Evolutionary conservation across 768 basidiomycete genomes (phyloP), one percentile per base, ranked within the genome.

Genomic region (Lentinula guzmanii): DNA sequence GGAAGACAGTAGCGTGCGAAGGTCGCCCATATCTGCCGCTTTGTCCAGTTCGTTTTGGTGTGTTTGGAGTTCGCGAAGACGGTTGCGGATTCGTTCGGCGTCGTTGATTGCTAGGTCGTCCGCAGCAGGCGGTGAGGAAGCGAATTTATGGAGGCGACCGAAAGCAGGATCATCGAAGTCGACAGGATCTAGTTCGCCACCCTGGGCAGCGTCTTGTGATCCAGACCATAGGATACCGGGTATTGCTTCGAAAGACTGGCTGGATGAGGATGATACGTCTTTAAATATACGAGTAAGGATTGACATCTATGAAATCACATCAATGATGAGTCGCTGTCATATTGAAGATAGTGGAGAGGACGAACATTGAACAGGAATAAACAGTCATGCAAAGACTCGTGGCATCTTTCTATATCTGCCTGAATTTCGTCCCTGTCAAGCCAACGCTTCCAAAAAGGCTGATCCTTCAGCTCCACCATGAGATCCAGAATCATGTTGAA

Each of bases 381-480:
- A 9, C 76, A 77, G 45, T 84, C 79, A 24, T 70, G 72, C 43
- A 86, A 73, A 1, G 73, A 71, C 4, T 76, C 69, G 45, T 81
- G 77, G 35, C 81, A 82, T 5, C 66, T 71, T 0, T 64, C 62
- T 21, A 86, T 77, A 34, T 74, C 74, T 4, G 71, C 68, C 21
- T 70, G 64, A 21, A 80, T 79, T 58, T 86, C 83, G 35, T 83
- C 81, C 34, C 81, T 76, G 63, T 78, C 77, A 39, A 86, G 71
- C 65, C 83, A 86, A 4, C 82, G 75, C 67, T 82, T 82, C 66
- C 86, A 70, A 70, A 86, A 86, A 1, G 84, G 79, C 11, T 82
- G 70, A 42, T 76, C 70, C 6, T 74, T 72, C 50, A 82, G 77
- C 50, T 76, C 79, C 58, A 74, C 64, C 15, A 85, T 72, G 58